phyloP scores from a whole-genome alignment of 2,329 filamentous ascomycete genomes.

The Aspergillus eucalypticola region DNA sequence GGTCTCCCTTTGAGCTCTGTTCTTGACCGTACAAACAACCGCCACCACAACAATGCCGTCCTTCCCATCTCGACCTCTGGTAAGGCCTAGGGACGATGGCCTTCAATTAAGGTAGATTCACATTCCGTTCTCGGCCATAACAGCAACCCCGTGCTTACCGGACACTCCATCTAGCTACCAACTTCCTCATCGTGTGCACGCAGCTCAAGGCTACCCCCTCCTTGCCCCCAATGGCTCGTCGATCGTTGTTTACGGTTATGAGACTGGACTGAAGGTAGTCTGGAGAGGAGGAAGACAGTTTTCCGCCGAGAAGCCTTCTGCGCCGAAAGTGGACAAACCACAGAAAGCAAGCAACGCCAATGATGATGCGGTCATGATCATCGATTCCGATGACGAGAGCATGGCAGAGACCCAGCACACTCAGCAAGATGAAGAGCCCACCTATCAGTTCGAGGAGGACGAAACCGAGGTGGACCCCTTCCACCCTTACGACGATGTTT shows the following conservation, averaged over 20 bases:
- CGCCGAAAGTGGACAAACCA: constrained; percentile 27
- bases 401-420: constrained; percentile 33
- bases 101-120: constrained; percentile 44
- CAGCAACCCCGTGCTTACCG: constrained; percentile 10
- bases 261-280: constrained; percentile 57
- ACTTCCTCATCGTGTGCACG: constrained; percentile 59
- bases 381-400: constrained; percentile 59
- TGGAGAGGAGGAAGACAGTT: constrained; percentile 61
- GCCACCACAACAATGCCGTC: constrained; percentile 32
- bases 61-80: constrained; percentile 39
- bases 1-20: neutral
- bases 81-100: constrained; percentile 41
- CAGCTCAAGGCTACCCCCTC: constrained; percentile 59
- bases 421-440: constrained; percentile 21
- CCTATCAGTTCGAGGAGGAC: constrained; percentile 52
- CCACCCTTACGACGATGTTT: constrained; percentile 55
- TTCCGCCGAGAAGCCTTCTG: constrained; percentile 33
- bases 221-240: constrained; percentile 62
- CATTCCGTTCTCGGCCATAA: neutral
- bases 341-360: constrained; percentile 26
- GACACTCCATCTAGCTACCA: constrained; percentile 54
- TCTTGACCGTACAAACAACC: neutral
- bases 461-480: constrained; percentile 59
- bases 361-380: constrained; percentile 54
- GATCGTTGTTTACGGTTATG: constrained; percentile 61